Base-by-base conservation (phyloP, 306 rosid genomes). In the Trifolium dubium region DNA sequence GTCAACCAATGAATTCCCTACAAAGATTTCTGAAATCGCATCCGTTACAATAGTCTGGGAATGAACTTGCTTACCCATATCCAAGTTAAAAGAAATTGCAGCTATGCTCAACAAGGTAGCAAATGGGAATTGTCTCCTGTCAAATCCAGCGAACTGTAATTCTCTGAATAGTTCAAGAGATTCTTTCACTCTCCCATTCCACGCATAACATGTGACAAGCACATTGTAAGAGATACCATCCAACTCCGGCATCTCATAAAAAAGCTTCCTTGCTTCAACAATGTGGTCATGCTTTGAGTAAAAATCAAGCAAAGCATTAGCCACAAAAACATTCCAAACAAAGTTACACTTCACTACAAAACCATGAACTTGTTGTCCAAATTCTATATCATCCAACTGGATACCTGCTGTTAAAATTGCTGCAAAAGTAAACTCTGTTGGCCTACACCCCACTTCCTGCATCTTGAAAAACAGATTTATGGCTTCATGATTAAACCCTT, bases 221-320 rank as follows among this genome's bases (percentile, higher is more conserved):
- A 93, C 86, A 68, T 93, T 93, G 79, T 86, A 93, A 8, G 98
- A 93, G 77, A 89, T 73, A 34, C 97, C 89, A 83, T 93, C 98
- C 82, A 91, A 66, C 77, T 86, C 88, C 2, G 91, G 96, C 97
- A 91, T 91, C 85, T 89, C 93, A 47, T 78, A 23, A 59, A 91
- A 90, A 54, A 89, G 91, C 55, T 67, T 85, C 74, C 82, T 76
- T 8, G 86, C 92, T 59, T 85, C 92, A 37, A 55, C 74, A 64
- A 86, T 64, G 28, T 54, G 68, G 62, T 85, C 88, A 54, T 89
- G 92, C 84, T 93, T 93, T 1, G 93, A 86, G 74, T 93, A 93
- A 86, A 86, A 93, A 74, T 93, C 93, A 7, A 93, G 97, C 83
- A 93, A 89, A 61, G 92, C 92, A 86, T 91, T 90, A 61, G 93